A percentile compares a stretch with the other conserved stretches of the same genome.
phyloP scores from a whole-genome alignment of 2,329 filamentous ascomycete genomes.

The Curvularia lunata region DNA sequence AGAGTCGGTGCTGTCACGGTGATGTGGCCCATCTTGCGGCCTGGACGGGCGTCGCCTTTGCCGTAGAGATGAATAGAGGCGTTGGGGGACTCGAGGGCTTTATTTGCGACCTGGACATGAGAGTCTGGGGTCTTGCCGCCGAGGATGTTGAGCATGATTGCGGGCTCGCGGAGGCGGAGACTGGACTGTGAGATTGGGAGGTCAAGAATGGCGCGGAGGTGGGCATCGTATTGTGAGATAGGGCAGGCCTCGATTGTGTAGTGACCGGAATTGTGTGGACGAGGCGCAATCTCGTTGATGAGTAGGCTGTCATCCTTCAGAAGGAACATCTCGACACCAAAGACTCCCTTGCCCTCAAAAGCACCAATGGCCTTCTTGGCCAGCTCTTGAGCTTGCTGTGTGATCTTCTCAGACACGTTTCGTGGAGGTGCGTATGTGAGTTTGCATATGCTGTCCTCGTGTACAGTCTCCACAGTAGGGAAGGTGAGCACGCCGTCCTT shows the following conservation, averaged over 20 bases:
- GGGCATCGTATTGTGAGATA: conserved; percentile 89
- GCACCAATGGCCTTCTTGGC: conserved; percentile 79
- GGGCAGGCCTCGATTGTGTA: conserved; percentile 92
- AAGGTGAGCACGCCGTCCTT: conserved; percentile 78
- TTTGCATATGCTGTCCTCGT: conserved; percentile 95
- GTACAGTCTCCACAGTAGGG: conserved; percentile 90
- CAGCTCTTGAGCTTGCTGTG: conserved; percentile 72
- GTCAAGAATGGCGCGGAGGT: conserved; percentile 82
- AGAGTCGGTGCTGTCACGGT: conserved; percentile 77
- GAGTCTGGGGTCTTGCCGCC: conserved; percentile 66
- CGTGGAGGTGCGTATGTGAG: conserved; percentile 87
- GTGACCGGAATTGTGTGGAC: conserved; percentile 90
- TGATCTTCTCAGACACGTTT: conserved; percentile 66
- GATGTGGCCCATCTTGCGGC: conserved; percentile 94
- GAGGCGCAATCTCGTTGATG: conserved; percentile 85
- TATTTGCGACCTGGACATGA: conserved; percentile 64
- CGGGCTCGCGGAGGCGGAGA: conserved; percentile 64
- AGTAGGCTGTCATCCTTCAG: conserved; percentile 73
- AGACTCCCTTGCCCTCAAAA: conserved; percentile 88
- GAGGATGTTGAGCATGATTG: conserved; percentile 67
- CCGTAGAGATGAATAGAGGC: conserved; percentile 86
- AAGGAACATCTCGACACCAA: conserved; percentile 96
- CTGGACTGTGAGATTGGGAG: conserved; percentile 60
- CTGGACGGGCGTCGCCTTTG: conserved; percentile 81
- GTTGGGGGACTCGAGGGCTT: conserved; percentile 64